Evolutionary conservation across 495 filamentous ascomycete species (phyloP).

Genomic region (Penicillium arizonense): DNA sequence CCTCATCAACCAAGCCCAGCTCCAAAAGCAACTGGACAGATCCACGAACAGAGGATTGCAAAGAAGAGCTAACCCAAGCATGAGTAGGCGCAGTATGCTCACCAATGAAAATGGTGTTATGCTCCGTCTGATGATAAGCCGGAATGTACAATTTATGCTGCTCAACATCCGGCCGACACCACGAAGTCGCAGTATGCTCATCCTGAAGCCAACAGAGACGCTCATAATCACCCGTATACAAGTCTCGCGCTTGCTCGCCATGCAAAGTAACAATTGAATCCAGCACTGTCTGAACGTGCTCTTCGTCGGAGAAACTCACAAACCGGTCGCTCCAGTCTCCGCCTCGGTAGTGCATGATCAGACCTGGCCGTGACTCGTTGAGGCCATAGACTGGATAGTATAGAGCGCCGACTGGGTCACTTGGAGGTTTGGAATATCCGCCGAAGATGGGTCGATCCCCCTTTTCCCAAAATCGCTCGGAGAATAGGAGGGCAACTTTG

Average conservation of each 20-base stretch:
- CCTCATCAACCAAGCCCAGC: slow-evolving; percentile 65
- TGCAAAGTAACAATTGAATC: slow-evolving; percentile 58
- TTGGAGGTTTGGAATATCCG: slow-evolving; percentile 48
- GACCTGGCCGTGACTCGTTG: slow-evolving; percentile 58
- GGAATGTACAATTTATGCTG: slow-evolving; percentile 65
- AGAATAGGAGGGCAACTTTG: slow-evolving; percentile 64
- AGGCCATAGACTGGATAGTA: slow-evolving; percentile 63
- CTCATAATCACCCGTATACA: slow-evolving; percentile 58
- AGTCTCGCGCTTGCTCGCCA: slow-evolving; percentile 48
- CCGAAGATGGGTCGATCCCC: slow-evolving; percentile 57
- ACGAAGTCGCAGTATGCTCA: slow-evolving; percentile 45
- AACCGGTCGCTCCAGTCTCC: slow-evolving; percentile 45
- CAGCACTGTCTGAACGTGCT: slow-evolving; percentile 54
- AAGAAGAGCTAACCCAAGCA: slow-evolving; percentile 63
- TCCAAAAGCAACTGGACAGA: slow-evolving; percentile 63
- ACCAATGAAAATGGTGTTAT: slow-evolving; percentile 63
- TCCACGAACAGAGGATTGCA: slow-evolving; percentile 62
- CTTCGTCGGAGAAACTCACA: slow-evolving; percentile 44
- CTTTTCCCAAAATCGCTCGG: slow-evolving; percentile 66
- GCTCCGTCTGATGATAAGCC: slow-evolving; percentile 63
- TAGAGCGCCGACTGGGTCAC: slow-evolving; percentile 53
- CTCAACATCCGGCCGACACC: slow-evolving; percentile 53
- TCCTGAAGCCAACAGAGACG: slow-evolving; percentile 59
- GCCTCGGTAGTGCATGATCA: slow-evolving; percentile 56
- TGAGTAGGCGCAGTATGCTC: slow-evolving; percentile 69